Base-by-base conservation (phyloP, 768 basidiomycete genomes). In the Hericium rajendrae region DNA sequence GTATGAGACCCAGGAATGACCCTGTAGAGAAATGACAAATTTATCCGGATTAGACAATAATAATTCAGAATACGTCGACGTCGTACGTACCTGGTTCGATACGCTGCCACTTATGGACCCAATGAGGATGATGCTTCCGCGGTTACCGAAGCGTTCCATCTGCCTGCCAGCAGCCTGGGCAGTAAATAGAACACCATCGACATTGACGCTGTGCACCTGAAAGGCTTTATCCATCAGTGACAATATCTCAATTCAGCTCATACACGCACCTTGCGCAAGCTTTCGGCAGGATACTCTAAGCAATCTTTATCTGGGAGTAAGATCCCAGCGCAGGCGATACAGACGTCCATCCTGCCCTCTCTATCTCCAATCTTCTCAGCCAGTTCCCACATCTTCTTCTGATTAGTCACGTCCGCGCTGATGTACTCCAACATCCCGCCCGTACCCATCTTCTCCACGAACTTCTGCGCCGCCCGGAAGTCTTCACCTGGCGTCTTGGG, bases 251-350 rank as follows among this genome's bases (percentile, higher is more conserved):
- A 20, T 54, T 56, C n/a, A 18, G 13, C n/a, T 40, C 13, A 5
- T 13, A 26, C 5, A 60, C 71, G 50, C 54, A 83, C 85, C 64
- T 84, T 79, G 65, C 76, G 72, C 67, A 88, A 88, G 59, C 84
- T 75, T 58, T 79, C 68, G 15, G 73, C 83, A 2, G 83, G 77
- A 65, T 86, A 87, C 41, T 80, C 77, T 66, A 87, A 67, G 62
- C 85, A 86, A 57, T 81, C 79, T 18, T 69, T 80, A 59, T 83
- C 74, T 0, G 71, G 63, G 62, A 77, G 79, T 65, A 86, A 64
- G 53, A 90, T 78, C 18, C 88, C 88, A 46, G 88, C 88, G 16
- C 87, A 86, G 4, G 87, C 87, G 59, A 90, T 67, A 62, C 85
- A 86, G 16, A 84, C 75, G 65, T 91, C 87, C 72, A 90, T 77